These are phyloP conservation scores for Zalaria sp. DNA, from an alignment of 2,329 filamentous ascomycete species.

Conservation along the genomic window DNA sequence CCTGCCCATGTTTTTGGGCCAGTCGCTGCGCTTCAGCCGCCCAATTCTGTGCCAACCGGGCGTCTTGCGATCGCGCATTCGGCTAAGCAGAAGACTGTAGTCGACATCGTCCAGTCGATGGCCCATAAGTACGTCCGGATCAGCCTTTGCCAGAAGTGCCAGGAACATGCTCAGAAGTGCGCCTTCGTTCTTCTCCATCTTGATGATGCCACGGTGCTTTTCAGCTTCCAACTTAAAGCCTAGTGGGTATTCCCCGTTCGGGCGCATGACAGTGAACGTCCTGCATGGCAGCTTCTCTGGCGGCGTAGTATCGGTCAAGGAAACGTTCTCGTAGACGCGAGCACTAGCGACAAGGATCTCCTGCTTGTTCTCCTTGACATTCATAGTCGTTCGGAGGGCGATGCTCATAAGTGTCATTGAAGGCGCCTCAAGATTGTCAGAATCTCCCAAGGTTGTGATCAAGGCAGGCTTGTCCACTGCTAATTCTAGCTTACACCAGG, in stretches of 20 bases:
- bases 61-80: constrained; percentile 79
- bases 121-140: constrained; percentile 87
- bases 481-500: constrained; percentile 92
- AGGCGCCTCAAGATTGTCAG: constrained; percentile 69
- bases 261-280: constrained; percentile 84
- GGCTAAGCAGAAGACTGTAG: constrained; percentile 77
- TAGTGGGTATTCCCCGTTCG: constrained; percentile 64
- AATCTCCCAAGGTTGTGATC: constrained; percentile 59
- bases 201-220: constrained; percentile 62
- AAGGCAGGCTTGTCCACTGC: constrained; percentile 64
- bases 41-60: constrained; percentile 92
- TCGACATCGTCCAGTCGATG: constrained; percentile 97
- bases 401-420: constrained; percentile 94
- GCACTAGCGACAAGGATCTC: constrained; percentile 87
- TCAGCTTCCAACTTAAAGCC: constrained; percentile 72
- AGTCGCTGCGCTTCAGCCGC: constrained; percentile 65
- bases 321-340: constrained; percentile 82
- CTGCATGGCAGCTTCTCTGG: constrained; percentile 79
- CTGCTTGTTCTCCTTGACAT: constrained; percentile 86
- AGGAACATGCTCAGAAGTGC: constrained; percentile 81
- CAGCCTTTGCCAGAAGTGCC: constrained; percentile 71
- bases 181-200: constrained; percentile 68
- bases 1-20: constrained; percentile 78
- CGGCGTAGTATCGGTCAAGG: constrained; percentile 72
- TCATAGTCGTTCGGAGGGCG: constrained; percentile 74